Evolutionary conservation across 73 alveolate genomes (phyloP), one percentile per base, ranked within the genome.

Genomic region (Symbiodinium pilosum): DNA sequence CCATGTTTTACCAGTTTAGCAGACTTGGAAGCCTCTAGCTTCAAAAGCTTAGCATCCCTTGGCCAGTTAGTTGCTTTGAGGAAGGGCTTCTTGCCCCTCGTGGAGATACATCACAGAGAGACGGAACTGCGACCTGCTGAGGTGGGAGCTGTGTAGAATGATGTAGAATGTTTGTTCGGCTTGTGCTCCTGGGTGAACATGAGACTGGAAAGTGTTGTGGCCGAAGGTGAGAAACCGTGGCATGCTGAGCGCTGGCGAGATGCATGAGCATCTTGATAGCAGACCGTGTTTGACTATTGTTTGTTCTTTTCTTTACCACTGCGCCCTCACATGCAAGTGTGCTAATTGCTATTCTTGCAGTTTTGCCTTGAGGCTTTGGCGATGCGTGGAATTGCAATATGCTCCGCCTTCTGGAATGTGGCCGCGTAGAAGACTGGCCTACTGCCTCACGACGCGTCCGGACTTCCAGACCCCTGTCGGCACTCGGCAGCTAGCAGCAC

Each of bases 341-440:
- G 73, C 73, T 16, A n/a, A n/a, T 54, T 24, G 28, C 73, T 54
- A n/a, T 30, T 54, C 26, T 54, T 26, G 21, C 68, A 51, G 68
- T 24, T 54, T 64, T 24, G 77, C 77, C 30, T 54, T 26, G 30
- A 64, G 81, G 81, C 81, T 64, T 20, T 64, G 81, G 81, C 81
- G 81, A 64, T 64, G 81, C 30, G 81, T 64, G 81, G 81, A 28
- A 38, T 30, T 64, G 81, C 24, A 18, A 14, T 64, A 28, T 28
- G 81, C 81, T 38, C 81, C 81, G 16, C 81, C 81, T 24, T 26
- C 81, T 26, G 81, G 81, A 64, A 64, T 64, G 81, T 64, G 81
- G 81, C 81, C 81, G 38, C 81, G 81, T 9, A 64, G 41, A 64
- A 64, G 81, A 64, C 81, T 64, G 38, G 81, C 81, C 9, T 64